Conservation (phyloP, 352 stramenopile species). For the Phytophthora ohioensis region DNA sequence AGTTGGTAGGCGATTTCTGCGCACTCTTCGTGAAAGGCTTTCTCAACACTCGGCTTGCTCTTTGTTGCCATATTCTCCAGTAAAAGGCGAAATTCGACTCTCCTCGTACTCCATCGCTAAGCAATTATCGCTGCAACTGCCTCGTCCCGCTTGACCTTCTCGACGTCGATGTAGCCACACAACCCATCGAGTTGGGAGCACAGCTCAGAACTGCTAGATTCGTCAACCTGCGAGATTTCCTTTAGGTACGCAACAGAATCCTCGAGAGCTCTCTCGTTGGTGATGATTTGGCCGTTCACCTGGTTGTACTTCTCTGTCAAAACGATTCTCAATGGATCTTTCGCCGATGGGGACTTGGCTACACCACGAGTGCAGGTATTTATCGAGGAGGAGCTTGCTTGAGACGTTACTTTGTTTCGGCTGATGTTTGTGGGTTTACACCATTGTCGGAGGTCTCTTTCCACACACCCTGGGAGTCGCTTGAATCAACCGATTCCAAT, state of each 20-base stretch:
- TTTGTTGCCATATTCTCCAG: constrained; percentile 17
- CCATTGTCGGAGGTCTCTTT: background rate
- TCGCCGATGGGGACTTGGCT: background rate
- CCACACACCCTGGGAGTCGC: background rate
- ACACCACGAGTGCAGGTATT: background rate
- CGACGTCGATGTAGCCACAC: constrained; percentile 35
- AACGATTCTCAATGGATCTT: constrained; percentile 18
- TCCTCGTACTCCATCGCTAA: constrained; percentile 13
- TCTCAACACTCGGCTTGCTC: constrained; percentile 21
- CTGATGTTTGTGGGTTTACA: background rate
- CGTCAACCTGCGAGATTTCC: constrained; percentile 28
- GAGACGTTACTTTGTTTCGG: background rate
- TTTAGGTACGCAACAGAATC: constrained; percentile 37
- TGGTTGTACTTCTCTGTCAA: constrained; percentile 44
- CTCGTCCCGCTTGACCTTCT: constrained; percentile 35
- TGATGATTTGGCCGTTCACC: constrained; percentile 40
- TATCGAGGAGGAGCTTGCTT: background rate
- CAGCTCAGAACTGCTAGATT: constrained; percentile 25
- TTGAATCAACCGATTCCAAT: background rate
- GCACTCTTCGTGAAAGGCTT: constrained; percentile 28
- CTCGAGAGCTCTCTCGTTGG: constrained; percentile 46
- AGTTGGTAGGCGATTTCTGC: constrained; percentile 21
- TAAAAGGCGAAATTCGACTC: constrained; percentile 11
- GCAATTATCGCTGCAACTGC: constrained; percentile 21
- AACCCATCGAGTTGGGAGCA: constrained; percentile 47